Percentiles rank a stretch among this genome's conserved stretches.
Evolutionary conservation across 2,329 filamentous ascomycete species (phyloP).

Genomic region (Thelonectria blattea): DNA sequence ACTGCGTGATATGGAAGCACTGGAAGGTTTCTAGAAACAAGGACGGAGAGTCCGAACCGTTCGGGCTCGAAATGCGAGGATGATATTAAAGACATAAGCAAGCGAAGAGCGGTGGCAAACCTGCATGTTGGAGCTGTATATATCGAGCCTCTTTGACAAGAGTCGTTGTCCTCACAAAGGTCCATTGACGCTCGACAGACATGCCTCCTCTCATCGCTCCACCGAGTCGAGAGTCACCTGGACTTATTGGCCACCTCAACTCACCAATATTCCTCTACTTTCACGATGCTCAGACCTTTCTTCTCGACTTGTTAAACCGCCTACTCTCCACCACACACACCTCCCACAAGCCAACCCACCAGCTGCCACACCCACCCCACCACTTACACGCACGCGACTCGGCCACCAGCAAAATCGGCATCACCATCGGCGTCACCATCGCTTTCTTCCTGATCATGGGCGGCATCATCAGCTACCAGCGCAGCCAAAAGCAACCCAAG

Average conservation of each 20-base stretch:
- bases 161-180: not conserved
- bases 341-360: not conserved
- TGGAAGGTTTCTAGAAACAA: not conserved
- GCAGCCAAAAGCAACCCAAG: not conserved
- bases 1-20: not conserved
- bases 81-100: not conserved
- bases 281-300: not conserved
- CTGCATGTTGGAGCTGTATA: not conserved
- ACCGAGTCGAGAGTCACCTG: not conserved
- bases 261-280: not conserved
- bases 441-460: not conserved
- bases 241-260: not conserved
- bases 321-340: not conserved
- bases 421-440: constrained; percentile 5
- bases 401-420: constrained; percentile 2
- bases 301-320: not conserved
- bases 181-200: not conserved
- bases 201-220: not conserved
- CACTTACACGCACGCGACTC: constrained; percentile 9
- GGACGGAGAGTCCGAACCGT: not conserved
- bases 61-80: not conserved
- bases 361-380: not conserved
- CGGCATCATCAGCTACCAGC: not conserved
- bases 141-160: not conserved
- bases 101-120: not conserved